Conservation (phyloP, 164 flowering plant genomes). For the Nymphaea colorata region DNA sequence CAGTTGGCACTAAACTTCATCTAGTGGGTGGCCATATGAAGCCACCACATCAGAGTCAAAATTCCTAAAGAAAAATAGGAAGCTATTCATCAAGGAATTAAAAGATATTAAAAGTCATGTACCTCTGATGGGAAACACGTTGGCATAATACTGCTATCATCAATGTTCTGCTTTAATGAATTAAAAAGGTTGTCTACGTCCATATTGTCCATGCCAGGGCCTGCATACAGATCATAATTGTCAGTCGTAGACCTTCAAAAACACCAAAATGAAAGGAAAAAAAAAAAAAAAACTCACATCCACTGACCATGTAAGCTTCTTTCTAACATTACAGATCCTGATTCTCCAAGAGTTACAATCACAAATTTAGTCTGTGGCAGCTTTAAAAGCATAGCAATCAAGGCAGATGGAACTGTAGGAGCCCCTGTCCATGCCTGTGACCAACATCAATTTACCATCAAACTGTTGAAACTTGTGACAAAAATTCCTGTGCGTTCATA, state of each 20-base stretch:
- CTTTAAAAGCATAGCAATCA: constrained; percentile 59
- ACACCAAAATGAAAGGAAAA: neutral
- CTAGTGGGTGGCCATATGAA: too few relatives aligned
- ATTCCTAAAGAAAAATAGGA: too few relatives aligned
- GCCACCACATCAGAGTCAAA: too few relatives aligned
- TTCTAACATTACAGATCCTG: constrained; percentile 88
- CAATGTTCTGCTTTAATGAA: constrained; percentile 35
- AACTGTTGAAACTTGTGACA: neutral
- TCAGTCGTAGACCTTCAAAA: constrained; percentile 2
- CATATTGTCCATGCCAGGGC: constrained; percentile 27
- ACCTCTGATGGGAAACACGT: constrained; percentile 47
- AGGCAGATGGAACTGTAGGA: constrained; percentile 55
- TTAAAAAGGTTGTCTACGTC: constrained; percentile 52
- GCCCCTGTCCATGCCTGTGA: constrained; percentile 67
- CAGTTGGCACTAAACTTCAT: too few relatives aligned
- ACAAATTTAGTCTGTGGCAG: constrained; percentile 68
- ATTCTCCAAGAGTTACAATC: constrained; percentile 76
- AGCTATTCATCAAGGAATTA: too few relatives aligned
- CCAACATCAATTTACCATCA: neutral
- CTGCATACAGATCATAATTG: constrained; percentile 18
- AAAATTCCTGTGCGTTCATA: too few relatives aligned
- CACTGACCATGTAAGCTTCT: constrained; percentile 43
- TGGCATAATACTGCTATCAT: constrained; percentile 24
- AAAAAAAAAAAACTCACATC: too few relatives aligned
- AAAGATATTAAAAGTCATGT: neutral